Percentiles rank a stretch among this genome's conserved stretches.
Conservation (phyloP, 2,329 filamentous ascomycete species). For the Penicillium glabrum region DNA sequence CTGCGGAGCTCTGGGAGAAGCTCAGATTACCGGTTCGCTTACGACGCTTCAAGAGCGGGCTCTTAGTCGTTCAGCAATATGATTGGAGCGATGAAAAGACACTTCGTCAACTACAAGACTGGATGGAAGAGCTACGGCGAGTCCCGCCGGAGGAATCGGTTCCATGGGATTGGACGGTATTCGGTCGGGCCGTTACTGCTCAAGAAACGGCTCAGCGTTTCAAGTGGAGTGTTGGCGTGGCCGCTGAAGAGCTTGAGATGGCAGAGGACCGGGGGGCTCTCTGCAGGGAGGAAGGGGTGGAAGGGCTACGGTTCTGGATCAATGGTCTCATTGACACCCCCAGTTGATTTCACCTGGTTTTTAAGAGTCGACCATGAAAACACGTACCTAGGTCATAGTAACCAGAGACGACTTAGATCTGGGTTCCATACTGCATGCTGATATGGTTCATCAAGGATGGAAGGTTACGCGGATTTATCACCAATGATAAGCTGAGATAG, state of each 20-base stretch:
- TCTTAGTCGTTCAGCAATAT: conserved; percentile 87
- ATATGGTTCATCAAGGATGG: background rate
- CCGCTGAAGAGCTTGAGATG: conserved; percentile 94
- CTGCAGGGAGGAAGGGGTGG: conserved; percentile 87
- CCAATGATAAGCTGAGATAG: background rate
- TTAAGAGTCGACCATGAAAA: background rate
- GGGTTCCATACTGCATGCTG: background rate
- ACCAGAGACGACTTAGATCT: background rate
- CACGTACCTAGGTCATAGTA: background rate
- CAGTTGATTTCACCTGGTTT: background rate
- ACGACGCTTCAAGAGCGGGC: conserved; percentile 84
- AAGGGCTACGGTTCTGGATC: conserved; percentile 90
- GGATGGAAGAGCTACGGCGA: conserved; percentile 72
- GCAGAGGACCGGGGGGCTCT: conserved; percentile 85
- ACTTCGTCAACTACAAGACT: conserved; percentile 70
- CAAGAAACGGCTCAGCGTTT: conserved; percentile 87
- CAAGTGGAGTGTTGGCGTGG: conserved; percentile 96
- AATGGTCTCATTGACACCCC: conserved; percentile 55
- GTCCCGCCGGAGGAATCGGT: conserved; percentile 65
- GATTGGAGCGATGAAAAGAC: conserved; percentile 92
- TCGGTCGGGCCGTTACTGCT: conserved; percentile 83
- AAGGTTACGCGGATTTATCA: background rate
- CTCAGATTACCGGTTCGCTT: conserved; percentile 82
- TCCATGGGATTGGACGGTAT: conserved; percentile 72
- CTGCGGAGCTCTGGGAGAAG: conserved; percentile 82